Evolutionary conservation across 2,329 filamentous ascomycete species (phyloP).

Genomic region (Calonectria naviculata): DNA sequence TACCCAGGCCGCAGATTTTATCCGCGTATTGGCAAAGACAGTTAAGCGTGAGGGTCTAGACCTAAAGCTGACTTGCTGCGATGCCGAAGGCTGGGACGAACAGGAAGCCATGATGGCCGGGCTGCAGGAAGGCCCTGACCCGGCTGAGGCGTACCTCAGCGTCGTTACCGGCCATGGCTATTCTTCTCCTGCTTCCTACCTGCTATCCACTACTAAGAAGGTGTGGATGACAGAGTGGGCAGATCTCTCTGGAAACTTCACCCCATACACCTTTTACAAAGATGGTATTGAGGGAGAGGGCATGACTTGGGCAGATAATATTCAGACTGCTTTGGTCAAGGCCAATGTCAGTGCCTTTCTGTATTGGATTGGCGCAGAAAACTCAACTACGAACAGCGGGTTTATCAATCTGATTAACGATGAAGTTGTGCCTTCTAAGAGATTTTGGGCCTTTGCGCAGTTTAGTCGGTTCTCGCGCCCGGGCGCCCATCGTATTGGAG

Average conservation of each 20-base stretch:
- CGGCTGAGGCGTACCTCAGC: not conserved
- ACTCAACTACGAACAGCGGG: not conserved
- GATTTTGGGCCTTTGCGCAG: not conserved
- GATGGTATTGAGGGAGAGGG: not conserved
- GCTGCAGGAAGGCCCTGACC: not conserved
- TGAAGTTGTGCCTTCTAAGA: not conserved
- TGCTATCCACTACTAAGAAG: not conserved
- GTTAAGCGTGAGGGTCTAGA: constrained; percentile 26
- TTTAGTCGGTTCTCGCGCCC: not conserved
- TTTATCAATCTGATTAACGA: not conserved
- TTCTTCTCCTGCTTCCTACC: not conserved
- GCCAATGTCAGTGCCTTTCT: not conserved
- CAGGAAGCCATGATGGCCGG: not conserved
- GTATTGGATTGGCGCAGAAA: not conserved
- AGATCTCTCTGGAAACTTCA: not conserved
- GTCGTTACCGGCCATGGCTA: not conserved
- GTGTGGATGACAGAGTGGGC: constrained; percentile 1
- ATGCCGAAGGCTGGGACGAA: constrained; percentile 51
- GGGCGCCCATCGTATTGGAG: not conserved
- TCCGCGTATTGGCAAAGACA: constrained; percentile 57
- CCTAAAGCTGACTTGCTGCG: constrained; percentile 49
- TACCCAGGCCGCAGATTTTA: constrained; percentile 58
- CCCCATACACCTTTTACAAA: not conserved
- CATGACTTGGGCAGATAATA: not conserved
- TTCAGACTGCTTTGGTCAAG: not conserved